Percentiles rank a stretch among this genome's conserved stretches.
phyloP scores from a whole-genome alignment of 2,329 filamentous ascomycete species.

The Boeremia exigua region DNA sequence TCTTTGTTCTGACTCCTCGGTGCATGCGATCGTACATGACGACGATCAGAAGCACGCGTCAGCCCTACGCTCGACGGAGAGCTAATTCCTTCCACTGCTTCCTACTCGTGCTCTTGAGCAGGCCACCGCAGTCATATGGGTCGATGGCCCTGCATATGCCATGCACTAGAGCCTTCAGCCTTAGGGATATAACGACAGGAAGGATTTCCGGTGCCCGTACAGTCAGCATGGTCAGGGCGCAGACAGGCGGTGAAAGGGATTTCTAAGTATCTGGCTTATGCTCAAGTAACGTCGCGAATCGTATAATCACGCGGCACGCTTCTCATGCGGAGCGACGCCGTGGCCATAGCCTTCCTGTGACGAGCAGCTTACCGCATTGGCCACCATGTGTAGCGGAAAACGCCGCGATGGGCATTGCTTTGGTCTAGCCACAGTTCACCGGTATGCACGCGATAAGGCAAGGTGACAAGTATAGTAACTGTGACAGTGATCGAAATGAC shows the following conservation, averaged over 20 bases:
- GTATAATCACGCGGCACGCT: constrained; percentile 20
- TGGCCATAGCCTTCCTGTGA: constrained; percentile 3
- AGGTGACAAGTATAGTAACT: constrained; percentile 16
- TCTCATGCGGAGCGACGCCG: constrained; percentile 16
- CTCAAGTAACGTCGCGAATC: background rate
- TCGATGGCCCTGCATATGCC: constrained; percentile 8
- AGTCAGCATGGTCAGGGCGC: constrained; percentile 15
- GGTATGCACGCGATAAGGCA: constrained; percentile 27
- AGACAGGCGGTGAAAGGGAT: constrained; percentile 8
- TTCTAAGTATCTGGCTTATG: background rate
- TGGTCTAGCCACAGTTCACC: constrained; percentile 19
- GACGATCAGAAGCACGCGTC: constrained; percentile 9
- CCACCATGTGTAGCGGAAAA: background rate
- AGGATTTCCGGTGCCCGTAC: constrained; percentile 4
- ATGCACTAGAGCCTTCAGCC: background rate
- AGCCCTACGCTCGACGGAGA: constrained; percentile 14
- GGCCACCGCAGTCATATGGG: constrained; percentile 1
- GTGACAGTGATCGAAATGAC: constrained; percentile 8
- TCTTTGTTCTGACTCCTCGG: constrained; percentile 13
- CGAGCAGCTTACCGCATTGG: constrained; percentile 15
- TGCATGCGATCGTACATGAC: constrained; percentile 4
- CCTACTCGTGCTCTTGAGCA: background rate
- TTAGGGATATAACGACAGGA: background rate
- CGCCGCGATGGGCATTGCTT: background rate
- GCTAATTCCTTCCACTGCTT: constrained; percentile 2